Conservation (phyloP, 495 filamentous ascomycete species). For the Neurospora sp. region DNA sequence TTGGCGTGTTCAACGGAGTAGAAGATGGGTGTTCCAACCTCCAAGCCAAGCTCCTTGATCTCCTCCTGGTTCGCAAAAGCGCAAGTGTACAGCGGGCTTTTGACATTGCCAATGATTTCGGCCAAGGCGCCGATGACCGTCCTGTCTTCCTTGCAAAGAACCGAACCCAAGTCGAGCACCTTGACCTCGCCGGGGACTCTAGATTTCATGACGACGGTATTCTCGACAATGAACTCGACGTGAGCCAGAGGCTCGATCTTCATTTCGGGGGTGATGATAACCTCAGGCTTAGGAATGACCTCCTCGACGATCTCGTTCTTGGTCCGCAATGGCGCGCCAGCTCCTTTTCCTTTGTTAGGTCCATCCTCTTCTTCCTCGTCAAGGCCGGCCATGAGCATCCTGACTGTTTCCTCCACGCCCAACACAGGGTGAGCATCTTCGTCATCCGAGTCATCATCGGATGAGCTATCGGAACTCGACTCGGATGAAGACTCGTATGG, state of each 20-base stretch:
- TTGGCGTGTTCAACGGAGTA: conserved; percentile 67
- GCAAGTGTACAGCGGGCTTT: conserved; percentile 73
- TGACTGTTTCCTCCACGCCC: conserved; percentile 66
- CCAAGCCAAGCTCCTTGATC: conserved; percentile 54
- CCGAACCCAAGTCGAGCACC: conserved; percentile 72
- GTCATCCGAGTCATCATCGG: conserved; percentile 45
- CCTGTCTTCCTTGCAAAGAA: conserved; percentile 71
- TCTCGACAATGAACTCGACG: conserved; percentile 65
- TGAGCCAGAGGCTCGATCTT: conserved; percentile 61
- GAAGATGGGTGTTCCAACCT: conserved; percentile 55
- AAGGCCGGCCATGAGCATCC: conserved; percentile 61
- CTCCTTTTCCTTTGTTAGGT: conserved; percentile 35
- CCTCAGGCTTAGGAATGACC: conserved; percentile 59
- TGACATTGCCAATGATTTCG: conserved; percentile 74
- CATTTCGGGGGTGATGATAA: conserved; percentile 65
- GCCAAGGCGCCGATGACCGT: conserved; percentile 66
- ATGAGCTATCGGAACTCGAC: conserved; percentile 35
- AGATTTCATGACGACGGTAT: conserved; percentile 67
- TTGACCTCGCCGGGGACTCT: conserved; percentile 68
- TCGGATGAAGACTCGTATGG: conserved; percentile 38
- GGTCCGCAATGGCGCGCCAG: conserved; percentile 47
- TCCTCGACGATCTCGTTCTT: conserved; percentile 65
- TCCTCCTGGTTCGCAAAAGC: conserved; percentile 57
- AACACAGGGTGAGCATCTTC: conserved; percentile 41
- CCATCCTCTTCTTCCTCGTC: conserved; percentile 62